Base-by-base conservation (phyloP, 108 stramenopile genomes). In the Cyclotella atomus region DNA sequence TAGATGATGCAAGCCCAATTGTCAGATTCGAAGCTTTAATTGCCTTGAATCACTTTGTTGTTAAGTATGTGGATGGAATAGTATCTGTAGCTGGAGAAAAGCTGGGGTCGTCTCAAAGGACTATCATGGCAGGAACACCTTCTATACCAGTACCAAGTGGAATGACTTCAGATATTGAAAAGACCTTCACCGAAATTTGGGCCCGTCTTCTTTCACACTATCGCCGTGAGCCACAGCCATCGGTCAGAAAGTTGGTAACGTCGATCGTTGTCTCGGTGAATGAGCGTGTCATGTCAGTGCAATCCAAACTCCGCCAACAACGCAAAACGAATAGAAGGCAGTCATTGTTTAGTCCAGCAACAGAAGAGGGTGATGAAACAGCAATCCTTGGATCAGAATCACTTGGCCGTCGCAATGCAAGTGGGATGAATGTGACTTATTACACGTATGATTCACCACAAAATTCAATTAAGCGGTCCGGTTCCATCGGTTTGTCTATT, bases 11-110 rank as follows among this genome's bases (percentile, higher is more conserved):
- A 3, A 93, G 89, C 66, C 83, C 92, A 24, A 41, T 88, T 21
- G 94, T 98, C 9, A 83, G 97, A 30, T 92, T 89, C 46, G 96
- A 98, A 82, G 85, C 90, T 21, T 49, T 81, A 4, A 74, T 95
- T n/a, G 88, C 88, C 4, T 65, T 96, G 9, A 83, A 82, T 14
- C 71, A 73, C 28, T 75, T 85, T 44, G 88, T 96, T 34, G 86
- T 68, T 45, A 95, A 95, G 71, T 94, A 96, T 81, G 59, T 92
- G n/a, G 69, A 81, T 49, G 87, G 80, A 15, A 91, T 97, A 70
- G 76, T 91, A 30, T 77, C 83, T 21, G 84, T 94, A 33, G 91
- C 95, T 28, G 87, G 89, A 44, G 84, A 93, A 36, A 43, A 32
- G n/a, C 33, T 71, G 30, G 56, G 57, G 60, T 27, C 44, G 24